Evolutionary conservation across 208 protist genomes (phyloP).

Genomic region (Pavlovales sp.): DNA sequence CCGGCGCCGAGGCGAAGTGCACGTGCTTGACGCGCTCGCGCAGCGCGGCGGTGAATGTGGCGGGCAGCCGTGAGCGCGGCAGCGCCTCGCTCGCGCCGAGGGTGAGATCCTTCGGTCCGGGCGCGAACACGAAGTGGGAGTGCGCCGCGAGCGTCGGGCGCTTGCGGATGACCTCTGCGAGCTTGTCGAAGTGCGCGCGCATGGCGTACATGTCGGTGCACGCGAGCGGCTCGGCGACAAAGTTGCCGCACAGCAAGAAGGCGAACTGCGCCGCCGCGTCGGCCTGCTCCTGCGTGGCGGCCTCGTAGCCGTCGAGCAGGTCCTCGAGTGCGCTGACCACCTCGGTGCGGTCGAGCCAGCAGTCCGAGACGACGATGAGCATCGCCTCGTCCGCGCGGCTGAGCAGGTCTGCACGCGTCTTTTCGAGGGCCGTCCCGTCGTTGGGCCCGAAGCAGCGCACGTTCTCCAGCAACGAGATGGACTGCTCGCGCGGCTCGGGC

Average conservation of each 20-base stretch:
- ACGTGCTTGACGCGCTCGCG: background rate
- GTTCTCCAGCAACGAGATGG: too few relatives aligned
- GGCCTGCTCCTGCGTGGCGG: background rate
- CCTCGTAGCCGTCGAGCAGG: background rate
- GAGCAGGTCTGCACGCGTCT: background rate
- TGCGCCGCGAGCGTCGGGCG: slow-evolving; percentile 9
- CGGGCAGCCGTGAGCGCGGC: slow-evolving; percentile 32
- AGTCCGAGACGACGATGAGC: slow-evolving; percentile 13
- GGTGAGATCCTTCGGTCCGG: slow-evolving; percentile 17
- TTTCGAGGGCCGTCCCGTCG: background rate
- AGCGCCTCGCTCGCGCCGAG: slow-evolving; percentile 2
- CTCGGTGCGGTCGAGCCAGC: slow-evolving; percentile 20
- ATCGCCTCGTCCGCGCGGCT: background rate
- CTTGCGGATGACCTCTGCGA: slow-evolving; percentile 34
- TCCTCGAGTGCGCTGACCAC: background rate
- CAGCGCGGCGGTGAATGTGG: slow-evolving; percentile 3
- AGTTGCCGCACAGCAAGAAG: slow-evolving; percentile 44
- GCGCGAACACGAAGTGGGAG: slow-evolving; percentile 42
- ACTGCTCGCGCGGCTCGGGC: too few relatives aligned
- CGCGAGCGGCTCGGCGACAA: slow-evolving; percentile 12
- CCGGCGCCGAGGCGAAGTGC: slow-evolving; percentile 40
- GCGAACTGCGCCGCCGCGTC: background rate
- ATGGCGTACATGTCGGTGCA: background rate
- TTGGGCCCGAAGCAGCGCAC: background rate
- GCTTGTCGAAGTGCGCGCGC: slow-evolving; percentile 33